Evolutionary conservation across 768 basidiomycete species (phyloP).

Genomic region (Boletus speciosus): DNA sequence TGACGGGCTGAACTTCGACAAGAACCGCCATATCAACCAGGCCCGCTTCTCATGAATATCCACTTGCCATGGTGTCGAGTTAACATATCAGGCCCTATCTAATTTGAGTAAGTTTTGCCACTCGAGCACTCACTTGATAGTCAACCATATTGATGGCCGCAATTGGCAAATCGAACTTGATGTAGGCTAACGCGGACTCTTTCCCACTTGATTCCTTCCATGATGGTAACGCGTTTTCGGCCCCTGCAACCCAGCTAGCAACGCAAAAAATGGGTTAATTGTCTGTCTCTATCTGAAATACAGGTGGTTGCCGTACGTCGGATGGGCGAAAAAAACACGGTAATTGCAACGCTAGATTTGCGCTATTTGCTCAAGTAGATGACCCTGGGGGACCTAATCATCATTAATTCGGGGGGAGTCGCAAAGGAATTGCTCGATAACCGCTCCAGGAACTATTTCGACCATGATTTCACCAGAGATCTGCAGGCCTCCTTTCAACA

Average conservation of each 20-base stretch:
- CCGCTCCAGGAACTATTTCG: constrained; percentile 48
- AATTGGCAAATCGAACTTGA: no score
- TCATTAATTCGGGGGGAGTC: constrained; percentile 44
- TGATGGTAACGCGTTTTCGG: background rate
- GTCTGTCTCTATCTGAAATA: background rate
- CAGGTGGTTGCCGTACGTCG: constrained; percentile 35
- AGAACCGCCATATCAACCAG: no score
- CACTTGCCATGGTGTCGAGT: no score
- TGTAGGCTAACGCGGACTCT: no score
- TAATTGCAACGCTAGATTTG: background rate
- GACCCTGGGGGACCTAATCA: constrained; percentile 41
- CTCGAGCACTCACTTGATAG: background rate
- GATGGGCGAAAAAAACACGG: constrained; percentile 39
- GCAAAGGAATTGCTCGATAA: constrained; percentile 46
- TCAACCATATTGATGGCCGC: no score
- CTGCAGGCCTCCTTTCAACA: constrained; percentile 1
- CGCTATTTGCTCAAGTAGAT: background rate
- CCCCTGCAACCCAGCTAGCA: background rate
- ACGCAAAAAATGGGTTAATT: no score
- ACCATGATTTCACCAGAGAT: constrained; percentile 37
- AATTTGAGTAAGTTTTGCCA: background rate
- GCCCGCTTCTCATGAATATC: no score
- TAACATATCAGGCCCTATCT: no score
- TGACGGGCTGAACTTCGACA: background rate
- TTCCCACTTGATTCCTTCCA: background rate